Conservation (phyloP, 164 flowering plant species). For the Berberis vulgaris region DNA sequence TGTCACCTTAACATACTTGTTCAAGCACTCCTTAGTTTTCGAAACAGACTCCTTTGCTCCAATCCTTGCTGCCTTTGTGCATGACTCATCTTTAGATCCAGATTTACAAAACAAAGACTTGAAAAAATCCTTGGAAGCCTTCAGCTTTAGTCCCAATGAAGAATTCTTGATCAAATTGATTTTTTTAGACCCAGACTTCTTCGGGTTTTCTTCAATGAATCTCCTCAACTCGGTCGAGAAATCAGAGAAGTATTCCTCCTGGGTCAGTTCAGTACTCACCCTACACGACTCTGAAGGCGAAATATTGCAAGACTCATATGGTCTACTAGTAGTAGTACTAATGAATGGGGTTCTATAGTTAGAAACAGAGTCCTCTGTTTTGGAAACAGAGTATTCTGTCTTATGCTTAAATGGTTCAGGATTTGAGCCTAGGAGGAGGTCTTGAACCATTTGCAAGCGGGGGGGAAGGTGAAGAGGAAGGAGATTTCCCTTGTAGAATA, state of each 20-base stretch:
- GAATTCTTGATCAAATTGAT: slow-evolving; percentile 47
- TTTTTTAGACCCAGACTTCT: slow-evolving; percentile 50
- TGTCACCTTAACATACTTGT: slow-evolving; percentile 28
- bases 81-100: slow-evolving; percentile 34
- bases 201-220: slow-evolving; percentile 22
- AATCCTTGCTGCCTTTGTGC: slow-evolving; percentile 24
- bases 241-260: slow-evolving; percentile 55
- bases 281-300: slow-evolving; percentile 63
- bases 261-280: slow-evolving; percentile 51
- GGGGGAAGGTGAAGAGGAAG: slow-evolving; percentile 89
- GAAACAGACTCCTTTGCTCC: slow-evolving; percentile 12
- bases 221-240: slow-evolving; percentile 33
- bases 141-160: slow-evolving; percentile 42
- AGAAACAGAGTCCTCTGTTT: slow-evolving; percentile 14
- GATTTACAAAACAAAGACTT: slow-evolving; percentile 61
- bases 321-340: slow-evolving; percentile 22
- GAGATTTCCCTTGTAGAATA: slow-evolving; percentile 86
- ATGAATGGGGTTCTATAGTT: slow-evolving; percentile 12
- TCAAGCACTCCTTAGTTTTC: slow-evolving; percentile 26
- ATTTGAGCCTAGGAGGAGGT: slow-evolving; percentile 35
- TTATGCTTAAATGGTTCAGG: not conserved
- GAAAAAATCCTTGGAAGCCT: slow-evolving; percentile 52
- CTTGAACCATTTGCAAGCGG: slow-evolving; percentile 65
- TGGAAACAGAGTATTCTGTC: not conserved
- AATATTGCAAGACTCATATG: slow-evolving; percentile 44